Evolutionary conservation across 208 protist species (phyloP).

Genomic region (Porcisia deanei): DNA sequence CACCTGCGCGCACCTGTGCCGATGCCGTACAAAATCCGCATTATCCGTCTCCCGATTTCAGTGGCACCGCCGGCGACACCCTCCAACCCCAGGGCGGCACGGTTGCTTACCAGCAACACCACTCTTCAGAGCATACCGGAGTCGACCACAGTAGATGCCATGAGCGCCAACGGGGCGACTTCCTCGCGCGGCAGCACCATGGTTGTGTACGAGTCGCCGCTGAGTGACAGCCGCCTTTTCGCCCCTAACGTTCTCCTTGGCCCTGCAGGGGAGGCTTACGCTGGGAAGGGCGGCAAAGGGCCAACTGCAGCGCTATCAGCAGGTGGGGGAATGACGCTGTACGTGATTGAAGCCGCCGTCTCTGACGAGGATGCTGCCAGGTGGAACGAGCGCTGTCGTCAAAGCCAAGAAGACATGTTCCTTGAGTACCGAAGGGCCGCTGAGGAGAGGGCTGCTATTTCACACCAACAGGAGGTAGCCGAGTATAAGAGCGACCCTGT

Average conservation of each 20-base stretch:
- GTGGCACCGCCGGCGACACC: not conserved
- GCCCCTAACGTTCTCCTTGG: slow-evolving; percentile 51
- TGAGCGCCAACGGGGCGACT: not conserved
- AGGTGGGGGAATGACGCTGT: slow-evolving; percentile 20
- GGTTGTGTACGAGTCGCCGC: slow-evolving; percentile 27
- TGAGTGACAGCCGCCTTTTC: slow-evolving; percentile 39
- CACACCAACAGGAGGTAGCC: slow-evolving; percentile 29
- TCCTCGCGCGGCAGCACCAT: not conserved
- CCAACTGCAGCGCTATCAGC: not conserved
- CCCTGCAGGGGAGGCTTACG: not conserved
- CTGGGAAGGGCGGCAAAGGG: slow-evolving; percentile 19
- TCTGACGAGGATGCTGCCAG: slow-evolving; percentile 37
- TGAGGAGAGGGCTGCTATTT: slow-evolving; percentile 27
- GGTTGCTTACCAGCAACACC: not conserved
- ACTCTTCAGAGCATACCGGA: not conserved
- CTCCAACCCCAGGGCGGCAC: not conserved
- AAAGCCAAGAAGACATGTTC: slow-evolving; percentile 52
- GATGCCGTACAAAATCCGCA: slow-evolving; percentile 57
- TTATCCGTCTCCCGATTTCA: slow-evolving; percentile 18
- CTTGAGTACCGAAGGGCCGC: slow-evolving; percentile 27
- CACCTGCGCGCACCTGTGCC: slow-evolving; percentile 37
- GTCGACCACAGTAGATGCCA: not conserved
- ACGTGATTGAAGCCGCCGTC: slow-evolving; percentile 63
- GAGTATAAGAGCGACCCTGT: slow-evolving; percentile 41
- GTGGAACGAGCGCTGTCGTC: slow-evolving; percentile 67